Percentiles rank a stretch among this genome's conserved stretches.
Evolutionary conservation across 2,329 filamentous ascomycete species (phyloP).

Genomic region (Paraphaeosphaeria minitans): DNA sequence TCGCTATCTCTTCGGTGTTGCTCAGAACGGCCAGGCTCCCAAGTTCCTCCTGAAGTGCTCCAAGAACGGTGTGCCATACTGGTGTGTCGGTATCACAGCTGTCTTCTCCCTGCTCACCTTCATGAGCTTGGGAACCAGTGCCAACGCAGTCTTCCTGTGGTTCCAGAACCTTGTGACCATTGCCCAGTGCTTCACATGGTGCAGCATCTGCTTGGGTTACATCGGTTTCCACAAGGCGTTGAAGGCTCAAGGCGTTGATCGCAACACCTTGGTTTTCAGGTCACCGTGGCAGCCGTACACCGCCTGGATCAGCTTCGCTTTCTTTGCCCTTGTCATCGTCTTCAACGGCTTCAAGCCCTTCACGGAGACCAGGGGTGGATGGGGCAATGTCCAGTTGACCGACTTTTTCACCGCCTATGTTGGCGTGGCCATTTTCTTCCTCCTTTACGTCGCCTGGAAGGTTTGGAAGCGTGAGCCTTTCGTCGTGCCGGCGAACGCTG

Average conservation of each 20-base stretch:
- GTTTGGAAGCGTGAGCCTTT: slow-evolving; percentile 65
- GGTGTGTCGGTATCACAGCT: slow-evolving; percentile 44
- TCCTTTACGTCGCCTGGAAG: slow-evolving; percentile 68
- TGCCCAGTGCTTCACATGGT: slow-evolving; percentile 61
- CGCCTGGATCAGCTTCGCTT: slow-evolving; percentile 64
- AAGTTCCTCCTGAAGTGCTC: slow-evolving; percentile 57
- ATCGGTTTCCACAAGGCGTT: slow-evolving; percentile 59
- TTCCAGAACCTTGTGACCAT: slow-evolving; percentile 72
- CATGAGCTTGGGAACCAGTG: slow-evolving; percentile 54
- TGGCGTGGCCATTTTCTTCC: slow-evolving; percentile 47
- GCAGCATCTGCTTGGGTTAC: slow-evolving; percentile 61
- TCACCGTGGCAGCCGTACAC: slow-evolving; percentile 56
- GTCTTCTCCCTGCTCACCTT: slow-evolving; percentile 56
- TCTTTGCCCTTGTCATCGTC: slow-evolving; percentile 52
- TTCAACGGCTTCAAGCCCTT: slow-evolving; percentile 62
- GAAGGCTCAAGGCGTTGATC: slow-evolving; percentile 60
- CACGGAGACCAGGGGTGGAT: slow-evolving; percentile 45
- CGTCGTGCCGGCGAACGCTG: slow-evolving; percentile 49
- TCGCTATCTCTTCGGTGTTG: slow-evolving; percentile 57
- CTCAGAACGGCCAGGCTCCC: slow-evolving; percentile 59
- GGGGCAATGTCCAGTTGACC: slow-evolving; percentile 44
- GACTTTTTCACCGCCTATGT: slow-evolving; percentile 59
- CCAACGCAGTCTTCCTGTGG: slow-evolving; percentile 64
- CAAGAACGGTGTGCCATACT: slow-evolving; percentile 51
- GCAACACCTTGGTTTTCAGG: slow-evolving; percentile 57